phyloP scores from a whole-genome alignment of 352 stramenopile species.

The Globisporangium solare region DNA sequence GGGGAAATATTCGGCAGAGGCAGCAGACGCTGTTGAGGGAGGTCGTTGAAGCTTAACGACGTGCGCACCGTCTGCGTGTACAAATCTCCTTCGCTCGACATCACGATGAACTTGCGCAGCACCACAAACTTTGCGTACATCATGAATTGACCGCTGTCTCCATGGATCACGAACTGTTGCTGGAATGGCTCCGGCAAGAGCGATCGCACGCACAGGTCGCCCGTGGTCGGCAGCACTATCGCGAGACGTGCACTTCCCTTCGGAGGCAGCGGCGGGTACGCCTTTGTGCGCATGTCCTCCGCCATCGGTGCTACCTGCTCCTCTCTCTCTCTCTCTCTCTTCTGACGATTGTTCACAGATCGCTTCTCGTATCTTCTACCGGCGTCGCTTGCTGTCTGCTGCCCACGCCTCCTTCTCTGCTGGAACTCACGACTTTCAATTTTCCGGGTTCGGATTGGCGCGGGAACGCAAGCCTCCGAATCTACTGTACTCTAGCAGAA shows the following conservation, averaged over 20 bases:
- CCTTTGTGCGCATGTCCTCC: conserved; percentile 55
- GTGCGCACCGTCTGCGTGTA: conserved; percentile 42
- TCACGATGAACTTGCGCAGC: conserved; percentile 67
- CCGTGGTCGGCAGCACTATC: conserved; percentile 44
- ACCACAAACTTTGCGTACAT: conserved; percentile 59
- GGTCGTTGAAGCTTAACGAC: conserved; percentile 29
- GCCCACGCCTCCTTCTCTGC: too few relatives aligned
- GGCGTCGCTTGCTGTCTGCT: too few relatives aligned
- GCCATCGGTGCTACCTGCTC: conserved; percentile 1
- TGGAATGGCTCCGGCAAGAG: conserved; percentile 42
- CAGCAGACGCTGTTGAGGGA: conserved; percentile 44
- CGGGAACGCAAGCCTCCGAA: too few relatives aligned
- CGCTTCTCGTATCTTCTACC: too few relatives aligned
- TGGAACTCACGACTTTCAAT: too few relatives aligned
- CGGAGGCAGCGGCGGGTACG: conserved; percentile 53
- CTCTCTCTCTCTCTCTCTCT: too few relatives aligned
- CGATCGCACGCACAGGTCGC: conserved; percentile 53
- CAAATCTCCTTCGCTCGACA: conserved; percentile 62
- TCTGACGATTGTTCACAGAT: too few relatives aligned
- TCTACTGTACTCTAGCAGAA: too few relatives aligned
- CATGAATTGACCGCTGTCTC: conserved; percentile 28
- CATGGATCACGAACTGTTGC: conserved; percentile 51
- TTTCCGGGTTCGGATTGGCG: too few relatives aligned
- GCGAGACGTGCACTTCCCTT: conserved; percentile 27
- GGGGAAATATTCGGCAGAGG: conserved; percentile 43